A percentile compares a stretch with the other conserved stretches of the same genome.
These are phyloP conservation scores for Cladorrhinum sp. DNA, from an alignment of 2,329 filamentous ascomycete species.

Conservation along the genomic window DNA sequence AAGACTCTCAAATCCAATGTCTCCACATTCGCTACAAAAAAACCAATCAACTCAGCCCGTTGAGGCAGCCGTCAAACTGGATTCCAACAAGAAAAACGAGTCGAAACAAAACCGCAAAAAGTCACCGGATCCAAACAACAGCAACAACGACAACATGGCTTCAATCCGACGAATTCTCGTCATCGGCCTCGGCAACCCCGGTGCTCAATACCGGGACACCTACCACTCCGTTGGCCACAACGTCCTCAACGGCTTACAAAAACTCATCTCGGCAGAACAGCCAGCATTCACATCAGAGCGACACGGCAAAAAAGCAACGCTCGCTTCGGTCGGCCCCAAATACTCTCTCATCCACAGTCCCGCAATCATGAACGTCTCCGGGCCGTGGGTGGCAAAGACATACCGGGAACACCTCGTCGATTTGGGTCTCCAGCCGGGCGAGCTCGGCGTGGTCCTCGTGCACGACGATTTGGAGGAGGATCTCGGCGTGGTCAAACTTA, in stretches of 20 bases:
- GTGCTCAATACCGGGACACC: conserved; percentile 66
- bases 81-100: background rate
- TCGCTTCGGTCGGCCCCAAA: conserved; percentile 46
- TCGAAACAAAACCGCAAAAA: background rate
- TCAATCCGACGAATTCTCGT: conserved; percentile 63
- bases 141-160: conserved; percentile 11
- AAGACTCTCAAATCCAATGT: background rate
- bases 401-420: conserved; percentile 57
- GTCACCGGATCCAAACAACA: background rate
- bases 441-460: conserved; percentile 65
- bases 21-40: background rate
- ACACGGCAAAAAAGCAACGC: conserved; percentile 49
- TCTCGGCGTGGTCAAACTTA: conserved; percentile 64
- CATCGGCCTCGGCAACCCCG: conserved; percentile 83
- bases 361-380: conserved; percentile 80
- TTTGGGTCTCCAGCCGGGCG: conserved; percentile 28
- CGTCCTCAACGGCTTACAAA: conserved; percentile 61
- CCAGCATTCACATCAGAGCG: conserved; percentile 47
- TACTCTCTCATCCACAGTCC: conserved; percentile 73
- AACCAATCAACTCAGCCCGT: background rate
- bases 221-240: conserved; percentile 87
- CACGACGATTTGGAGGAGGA: conserved; percentile 84
- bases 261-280: conserved; percentile 42
- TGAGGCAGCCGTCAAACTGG: conserved; percentile 1
- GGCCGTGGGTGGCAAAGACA: conserved; percentile 63